phyloP scores from a whole-genome alignment of 2,329 filamentous ascomycete species.

The Epichloe baconii region DNA sequence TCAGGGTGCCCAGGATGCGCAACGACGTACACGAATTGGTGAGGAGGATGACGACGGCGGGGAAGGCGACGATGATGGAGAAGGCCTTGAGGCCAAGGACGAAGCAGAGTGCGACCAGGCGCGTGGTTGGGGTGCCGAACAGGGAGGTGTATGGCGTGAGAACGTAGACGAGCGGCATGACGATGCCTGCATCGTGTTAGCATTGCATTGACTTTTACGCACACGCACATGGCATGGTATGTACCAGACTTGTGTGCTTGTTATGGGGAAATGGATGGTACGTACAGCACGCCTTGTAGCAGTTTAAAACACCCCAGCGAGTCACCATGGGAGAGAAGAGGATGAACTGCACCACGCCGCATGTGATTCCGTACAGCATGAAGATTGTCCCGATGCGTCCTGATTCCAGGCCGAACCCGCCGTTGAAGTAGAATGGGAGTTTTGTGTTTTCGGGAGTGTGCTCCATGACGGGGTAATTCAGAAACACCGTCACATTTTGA shows the following conservation, averaged over 20 bases:
- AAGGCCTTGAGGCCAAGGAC: constrained; percentile 65
- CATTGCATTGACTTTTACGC: neutral
- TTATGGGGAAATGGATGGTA: neutral
- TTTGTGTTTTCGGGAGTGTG: constrained; percentile 44
- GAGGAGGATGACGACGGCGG: constrained; percentile 77
- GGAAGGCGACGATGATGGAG: constrained; percentile 73
- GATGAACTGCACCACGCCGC: constrained; percentile 74
- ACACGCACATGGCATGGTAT: neutral
- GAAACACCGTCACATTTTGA: constrained; percentile 76
- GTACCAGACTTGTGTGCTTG: neutral
- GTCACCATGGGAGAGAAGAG: constrained; percentile 67
- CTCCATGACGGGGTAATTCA: constrained; percentile 56
- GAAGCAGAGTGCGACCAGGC: constrained; percentile 48
- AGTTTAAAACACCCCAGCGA: constrained; percentile 59
- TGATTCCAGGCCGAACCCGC: constrained; percentile 64
- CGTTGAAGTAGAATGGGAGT: constrained; percentile 68
- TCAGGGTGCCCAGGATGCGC: constrained; percentile 68
- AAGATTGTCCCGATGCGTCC: constrained; percentile 75
- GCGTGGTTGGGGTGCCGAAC: constrained; percentile 30
- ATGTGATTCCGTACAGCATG: constrained; percentile 66
- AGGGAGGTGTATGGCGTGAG: constrained; percentile 72
- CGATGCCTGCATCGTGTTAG: constrained; percentile 29
- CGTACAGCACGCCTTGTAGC: constrained; percentile 51
- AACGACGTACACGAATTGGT: constrained; percentile 75
- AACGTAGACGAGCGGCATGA: constrained; percentile 66